phyloP scores from a whole-genome alignment of 106 monocot genomes.

The Phalaenopsis aphrodite region DNA sequence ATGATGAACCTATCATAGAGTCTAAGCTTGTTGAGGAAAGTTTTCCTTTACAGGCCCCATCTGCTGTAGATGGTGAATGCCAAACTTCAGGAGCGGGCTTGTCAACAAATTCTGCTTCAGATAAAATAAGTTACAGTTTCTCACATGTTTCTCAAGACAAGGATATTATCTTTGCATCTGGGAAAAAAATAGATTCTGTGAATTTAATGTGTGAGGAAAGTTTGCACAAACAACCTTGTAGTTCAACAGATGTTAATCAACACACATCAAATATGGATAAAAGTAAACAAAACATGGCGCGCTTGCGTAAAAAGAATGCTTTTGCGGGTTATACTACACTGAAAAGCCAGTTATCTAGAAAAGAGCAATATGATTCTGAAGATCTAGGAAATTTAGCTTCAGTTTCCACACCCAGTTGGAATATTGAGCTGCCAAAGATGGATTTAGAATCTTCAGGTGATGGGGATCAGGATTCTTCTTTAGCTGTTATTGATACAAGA shows the following conservation, averaged over 20 bases:
- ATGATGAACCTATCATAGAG: constrained; percentile 31
- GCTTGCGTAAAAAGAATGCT: not conserved
- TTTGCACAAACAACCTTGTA: not conserved
- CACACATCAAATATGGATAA: constrained; percentile 2
- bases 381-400: constrained; percentile 9
- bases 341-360: not conserved
- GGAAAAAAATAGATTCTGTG: constrained; percentile 1
- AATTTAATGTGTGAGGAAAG: not conserved
- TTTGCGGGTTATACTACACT: not conserved
- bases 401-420: constrained; percentile 13
- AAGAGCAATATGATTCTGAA: not conserved
- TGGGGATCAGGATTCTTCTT: constrained; percentile 8
- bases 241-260: not conserved
- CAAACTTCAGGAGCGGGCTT: constrained; percentile 4
- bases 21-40: constrained; percentile 8
- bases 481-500: constrained; percentile 10
- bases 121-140: not conserved
- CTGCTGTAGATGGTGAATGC: not conserved
- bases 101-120: constrained; percentile 6
- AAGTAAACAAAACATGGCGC: not conserved
- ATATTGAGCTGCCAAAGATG: constrained; percentile 13
- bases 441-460: constrained; percentile 5
- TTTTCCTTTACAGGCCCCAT: not conserved
- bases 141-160: constrained; percentile 2
- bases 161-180: not conserved